phyloP scores from a whole-genome alignment of 2,329 filamentous ascomycete genomes.

The Alternaria arborescens region DNA sequence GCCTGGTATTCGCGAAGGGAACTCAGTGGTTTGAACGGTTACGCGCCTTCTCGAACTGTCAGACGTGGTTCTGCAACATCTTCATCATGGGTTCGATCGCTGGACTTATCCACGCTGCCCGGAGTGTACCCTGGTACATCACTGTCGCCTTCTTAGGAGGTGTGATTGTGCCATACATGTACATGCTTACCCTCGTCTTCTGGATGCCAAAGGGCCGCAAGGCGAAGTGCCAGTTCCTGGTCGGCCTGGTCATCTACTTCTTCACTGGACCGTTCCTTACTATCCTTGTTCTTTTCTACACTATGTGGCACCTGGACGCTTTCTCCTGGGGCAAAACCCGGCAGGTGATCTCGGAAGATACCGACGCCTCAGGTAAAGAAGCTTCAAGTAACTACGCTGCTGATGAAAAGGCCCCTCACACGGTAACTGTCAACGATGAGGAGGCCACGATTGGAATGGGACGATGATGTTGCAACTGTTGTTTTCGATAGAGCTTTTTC shows the following conservation, averaged over 20 bases:
- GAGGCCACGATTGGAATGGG: too few species aligned
- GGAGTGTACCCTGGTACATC: slow-evolving; percentile 17
- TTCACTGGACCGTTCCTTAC: slow-evolving; percentile 54
- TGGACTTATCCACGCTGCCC: slow-evolving; percentile 32
- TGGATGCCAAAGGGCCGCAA: slow-evolving; percentile 36
- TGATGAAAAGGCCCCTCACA: too few species aligned
- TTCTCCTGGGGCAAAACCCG: slow-evolving; percentile 60
- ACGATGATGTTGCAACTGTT: too few species aligned
- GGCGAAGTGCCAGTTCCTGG: slow-evolving; percentile 38
- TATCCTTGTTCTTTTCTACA: slow-evolving; percentile 55
- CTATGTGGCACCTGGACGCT: slow-evolving; percentile 55
- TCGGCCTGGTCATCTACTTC: slow-evolving; percentile 39
- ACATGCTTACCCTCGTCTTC: slow-evolving; percentile 37
- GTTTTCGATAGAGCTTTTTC: too few species aligned
- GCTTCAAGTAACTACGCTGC: not conserved
- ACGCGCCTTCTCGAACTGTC: slow-evolving; percentile 57
- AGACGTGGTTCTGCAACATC: slow-evolving; percentile 50
- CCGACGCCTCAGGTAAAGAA: not conserved
- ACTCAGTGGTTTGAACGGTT: slow-evolving; percentile 57
- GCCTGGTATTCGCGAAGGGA: slow-evolving; percentile 58
- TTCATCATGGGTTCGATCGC: slow-evolving; percentile 34
- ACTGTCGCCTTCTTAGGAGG: slow-evolving; percentile 34
- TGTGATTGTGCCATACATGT: slow-evolving; percentile 41
- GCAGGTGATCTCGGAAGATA: slow-evolving; percentile 20
- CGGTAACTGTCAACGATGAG: too few species aligned